Evolutionary conservation across 202 grass and related monocot species (phyloP), one percentile per base, ranked within the genome.

Genomic region (Musa balbisiana): DNA sequence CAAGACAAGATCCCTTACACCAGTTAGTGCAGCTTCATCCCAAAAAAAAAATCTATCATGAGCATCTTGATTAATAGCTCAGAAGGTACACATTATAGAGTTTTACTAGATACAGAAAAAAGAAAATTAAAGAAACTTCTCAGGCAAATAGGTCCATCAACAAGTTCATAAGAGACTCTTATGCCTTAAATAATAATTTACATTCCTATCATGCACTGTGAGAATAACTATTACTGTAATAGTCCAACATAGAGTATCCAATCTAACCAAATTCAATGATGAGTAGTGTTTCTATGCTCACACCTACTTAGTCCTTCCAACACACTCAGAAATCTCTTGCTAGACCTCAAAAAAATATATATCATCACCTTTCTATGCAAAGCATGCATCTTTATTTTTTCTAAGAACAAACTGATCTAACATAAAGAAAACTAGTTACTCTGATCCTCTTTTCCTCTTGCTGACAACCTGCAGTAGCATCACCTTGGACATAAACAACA

Each of bases 11-110:
- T 62, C 67, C 67, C 23, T 64, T 11, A 73, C 69, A 86, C 78
- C 78, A 80, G 50, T 29, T 63, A 80, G 49, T 3, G 68, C 69
- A 53, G 68, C 78, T 80, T 72, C 78, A 73, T n/a, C 11, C 27
- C 53, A 66, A 68, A 78, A 51, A 71, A 16, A 71, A 62, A 27
- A 52, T 71, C 67, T 62, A 64, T 53, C 19, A 82, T 56, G 79
- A 77, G 55, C n/a, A 49, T 22, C 27, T 67, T 65, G 59, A 59
- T 69, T 11, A n/a, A 56, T 64, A 25, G 27, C 16, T 73, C n/a
- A 16, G 8, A 72, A 53, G 19, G 22, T 55, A 51, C 22, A 72
- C 0, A 51, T 23, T 60, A 59, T 21, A 53, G 22, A 43, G 33
- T 43, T 3, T 6, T 43, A 43, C 33, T 43, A 43, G 33, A 43